Conservation (phyloP, 140 eudicot species). For the Anethum foeniculum region DNA sequence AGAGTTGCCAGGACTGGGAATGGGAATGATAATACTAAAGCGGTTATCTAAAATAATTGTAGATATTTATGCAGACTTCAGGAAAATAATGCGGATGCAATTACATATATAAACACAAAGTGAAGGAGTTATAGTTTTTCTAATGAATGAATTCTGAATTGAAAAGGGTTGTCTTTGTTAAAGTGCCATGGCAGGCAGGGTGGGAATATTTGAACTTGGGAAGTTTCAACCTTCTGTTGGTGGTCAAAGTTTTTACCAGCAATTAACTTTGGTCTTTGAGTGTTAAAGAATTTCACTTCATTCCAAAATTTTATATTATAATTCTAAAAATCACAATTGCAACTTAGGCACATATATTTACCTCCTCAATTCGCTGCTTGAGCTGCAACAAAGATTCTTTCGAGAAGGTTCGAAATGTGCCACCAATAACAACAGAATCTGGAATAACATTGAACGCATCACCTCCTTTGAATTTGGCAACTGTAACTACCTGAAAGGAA, state of each 20-base stretch:
- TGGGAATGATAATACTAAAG: neutral
- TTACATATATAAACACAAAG: too few species aligned
- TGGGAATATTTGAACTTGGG: neutral
- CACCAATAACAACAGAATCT: conserved; percentile 82
- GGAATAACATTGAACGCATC: conserved; percentile 88
- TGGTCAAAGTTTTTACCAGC: neutral
- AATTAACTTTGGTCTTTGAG: neutral
- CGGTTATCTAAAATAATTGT: neutral
- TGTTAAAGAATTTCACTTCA: neutral
- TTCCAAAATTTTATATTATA: neutral
- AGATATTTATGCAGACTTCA: neutral
- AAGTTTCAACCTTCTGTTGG: neutral
- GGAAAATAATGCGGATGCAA: neutral
- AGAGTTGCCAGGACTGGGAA: neutral
- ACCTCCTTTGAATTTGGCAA: conserved; percentile 82
- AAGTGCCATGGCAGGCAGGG: neutral
- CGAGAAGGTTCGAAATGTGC: conserved; percentile 71
- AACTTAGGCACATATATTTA: conserved; percentile 16
- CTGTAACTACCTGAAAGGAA: conserved; percentile 61
- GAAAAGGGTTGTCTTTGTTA: too few species aligned
- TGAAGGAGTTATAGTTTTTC: too few species aligned
- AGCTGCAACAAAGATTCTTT: conserved; percentile 54
- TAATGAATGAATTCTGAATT: too few species aligned
- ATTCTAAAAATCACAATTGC: neutral
- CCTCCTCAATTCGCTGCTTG: conserved; percentile 78